Conservation (phyloP, 495 filamentous ascomycete species). For the Podospora bellae-mahoneyi region DNA sequence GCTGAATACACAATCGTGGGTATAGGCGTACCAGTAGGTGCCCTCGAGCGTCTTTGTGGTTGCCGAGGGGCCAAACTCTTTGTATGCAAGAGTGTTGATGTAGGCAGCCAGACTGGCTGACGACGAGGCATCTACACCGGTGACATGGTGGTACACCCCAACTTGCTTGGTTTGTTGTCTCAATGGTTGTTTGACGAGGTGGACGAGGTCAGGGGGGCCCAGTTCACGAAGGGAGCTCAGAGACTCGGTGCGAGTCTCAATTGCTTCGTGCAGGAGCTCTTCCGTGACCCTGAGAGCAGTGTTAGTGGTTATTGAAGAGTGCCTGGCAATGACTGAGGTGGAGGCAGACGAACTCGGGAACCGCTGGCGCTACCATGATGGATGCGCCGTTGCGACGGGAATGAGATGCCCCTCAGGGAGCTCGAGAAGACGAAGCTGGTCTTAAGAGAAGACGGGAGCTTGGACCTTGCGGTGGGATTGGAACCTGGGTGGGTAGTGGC, state of each 20-base stretch:
- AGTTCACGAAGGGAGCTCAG: conserved; percentile 82
- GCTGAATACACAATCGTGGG: not conserved
- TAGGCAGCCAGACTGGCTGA: conserved; percentile 96
- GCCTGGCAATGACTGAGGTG: conserved; percentile 23
- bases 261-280: conserved; percentile 80
- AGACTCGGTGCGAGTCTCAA: conserved; percentile 85
- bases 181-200: conserved; percentile 82
- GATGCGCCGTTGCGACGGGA: conserved; percentile 4
- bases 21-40: conserved; percentile 71
- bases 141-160: conserved; percentile 97
- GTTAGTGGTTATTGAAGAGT: not conserved
- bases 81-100: conserved; percentile 94
- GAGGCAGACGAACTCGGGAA: conserved; percentile 69
- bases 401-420: conserved; percentile 3
- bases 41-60: conserved; percentile 89
- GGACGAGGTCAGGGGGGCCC: conserved; percentile 91
- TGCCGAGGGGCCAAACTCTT: conserved; percentile 69
- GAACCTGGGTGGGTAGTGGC: not conserved
- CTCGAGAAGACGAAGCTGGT: conserved; percentile 2
- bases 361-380: conserved; percentile 80
- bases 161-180: conserved; percentile 62
- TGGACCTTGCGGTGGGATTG: conserved; percentile 6
- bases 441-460: not conserved
- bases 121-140: conserved; percentile 93
- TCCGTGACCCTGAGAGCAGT: conserved; percentile 71